These are phyloP conservation scores for Phytophthora pluvialis DNA, from an alignment of 352 stramenopile genomes.

Conservation along the genomic window DNA sequence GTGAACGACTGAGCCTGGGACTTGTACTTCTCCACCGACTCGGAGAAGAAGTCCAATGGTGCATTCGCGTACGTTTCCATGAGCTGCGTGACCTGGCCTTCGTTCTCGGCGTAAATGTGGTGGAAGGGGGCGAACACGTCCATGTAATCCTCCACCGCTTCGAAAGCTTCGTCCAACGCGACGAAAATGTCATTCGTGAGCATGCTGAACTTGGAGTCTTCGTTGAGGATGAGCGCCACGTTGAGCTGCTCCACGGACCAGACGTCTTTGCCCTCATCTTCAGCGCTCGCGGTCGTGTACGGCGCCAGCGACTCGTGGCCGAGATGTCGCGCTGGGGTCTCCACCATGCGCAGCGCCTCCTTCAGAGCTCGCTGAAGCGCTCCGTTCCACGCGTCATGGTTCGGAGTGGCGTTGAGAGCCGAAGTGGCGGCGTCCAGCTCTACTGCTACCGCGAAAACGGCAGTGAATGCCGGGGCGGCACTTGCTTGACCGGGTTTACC, in stretches of 20 bases:
- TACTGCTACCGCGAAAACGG: slow-evolving; percentile 69
- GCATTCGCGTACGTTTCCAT: slow-evolving; percentile 74
- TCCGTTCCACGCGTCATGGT: slow-evolving; percentile 75
- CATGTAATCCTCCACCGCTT: slow-evolving; percentile 88
- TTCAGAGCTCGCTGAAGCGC: slow-evolving; percentile 80
- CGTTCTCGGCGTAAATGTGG: slow-evolving; percentile 89
- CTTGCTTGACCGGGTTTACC: slow-evolving; percentile 25
- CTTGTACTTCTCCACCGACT: slow-evolving; percentile 87
- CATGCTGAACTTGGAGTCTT: slow-evolving; percentile 81
- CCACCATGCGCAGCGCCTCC: slow-evolving; percentile 87
- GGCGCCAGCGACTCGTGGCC: slow-evolving; percentile 76
- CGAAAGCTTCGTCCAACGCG: slow-evolving; percentile 79
- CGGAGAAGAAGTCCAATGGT: slow-evolving; percentile 79
- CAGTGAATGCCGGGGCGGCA: slow-evolving; percentile 45
- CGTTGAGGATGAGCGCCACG: slow-evolving; percentile 82
- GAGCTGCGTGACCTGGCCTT: slow-evolving; percentile 67
- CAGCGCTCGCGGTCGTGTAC: slow-evolving; percentile 82
- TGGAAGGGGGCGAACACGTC: slow-evolving; percentile 91
- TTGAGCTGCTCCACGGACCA: slow-evolving; percentile 85
- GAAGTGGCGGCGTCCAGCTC: slow-evolving; percentile 57
- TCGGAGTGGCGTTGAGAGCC: slow-evolving; percentile 58
- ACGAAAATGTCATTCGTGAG: slow-evolving; percentile 90
- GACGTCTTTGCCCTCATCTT: slow-evolving; percentile 85
- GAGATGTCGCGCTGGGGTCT: slow-evolving; percentile 86
- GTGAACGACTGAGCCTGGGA: slow-evolving; percentile 80